Conservation (phyloP, 2,329 filamentous ascomycete species). For the Aschersonia sp. region DNA sequence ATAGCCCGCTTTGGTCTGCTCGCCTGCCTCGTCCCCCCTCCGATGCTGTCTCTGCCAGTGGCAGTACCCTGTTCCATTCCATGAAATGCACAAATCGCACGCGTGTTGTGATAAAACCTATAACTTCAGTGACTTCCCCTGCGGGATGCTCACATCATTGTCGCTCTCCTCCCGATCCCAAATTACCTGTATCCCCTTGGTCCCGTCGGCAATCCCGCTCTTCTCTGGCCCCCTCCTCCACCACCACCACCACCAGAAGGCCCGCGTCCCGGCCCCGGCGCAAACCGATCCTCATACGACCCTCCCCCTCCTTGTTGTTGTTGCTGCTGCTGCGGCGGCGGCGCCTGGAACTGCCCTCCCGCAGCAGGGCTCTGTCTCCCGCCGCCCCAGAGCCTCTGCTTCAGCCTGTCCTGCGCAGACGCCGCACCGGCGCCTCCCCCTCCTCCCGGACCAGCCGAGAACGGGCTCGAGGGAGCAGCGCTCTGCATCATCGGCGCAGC, state of each 20-base stretch:
- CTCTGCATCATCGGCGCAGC: slow-evolving; percentile 22
- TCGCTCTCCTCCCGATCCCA: background rate
- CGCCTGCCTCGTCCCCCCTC: too few relatives aligned
- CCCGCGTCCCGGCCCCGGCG: slow-evolving; percentile 27
- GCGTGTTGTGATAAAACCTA: too few relatives aligned
- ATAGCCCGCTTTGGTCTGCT: too few relatives aligned
- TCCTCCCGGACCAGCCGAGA: slow-evolving; percentile 60
- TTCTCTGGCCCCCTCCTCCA: slow-evolving; percentile 13
- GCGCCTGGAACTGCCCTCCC: slow-evolving; percentile 32
- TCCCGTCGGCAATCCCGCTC: slow-evolving; percentile 30
- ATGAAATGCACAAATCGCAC: too few relatives aligned
- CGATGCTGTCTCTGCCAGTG: too few relatives aligned
- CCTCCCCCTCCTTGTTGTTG: slow-evolving; percentile 5
- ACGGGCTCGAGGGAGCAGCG: slow-evolving; percentile 56
- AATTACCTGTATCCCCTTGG: slow-evolving; percentile 23
- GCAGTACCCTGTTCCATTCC: too few relatives aligned
- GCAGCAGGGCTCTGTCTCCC: slow-evolving; percentile 39
- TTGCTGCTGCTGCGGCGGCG: slow-evolving; percentile 8
- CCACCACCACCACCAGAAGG: slow-evolving; percentile 20
- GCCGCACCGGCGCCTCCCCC: slow-evolving; percentile 17
- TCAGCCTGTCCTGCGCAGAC: slow-evolving; percentile 68
- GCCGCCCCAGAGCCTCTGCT: slow-evolving; percentile 60
- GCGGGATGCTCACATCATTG: too few relatives aligned
- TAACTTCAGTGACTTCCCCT: too few relatives aligned
- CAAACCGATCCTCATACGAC: slow-evolving; percentile 28